phyloP scores from a whole-genome alignment of 179 eudicot genomes.

The Silene coronaria region DNA sequence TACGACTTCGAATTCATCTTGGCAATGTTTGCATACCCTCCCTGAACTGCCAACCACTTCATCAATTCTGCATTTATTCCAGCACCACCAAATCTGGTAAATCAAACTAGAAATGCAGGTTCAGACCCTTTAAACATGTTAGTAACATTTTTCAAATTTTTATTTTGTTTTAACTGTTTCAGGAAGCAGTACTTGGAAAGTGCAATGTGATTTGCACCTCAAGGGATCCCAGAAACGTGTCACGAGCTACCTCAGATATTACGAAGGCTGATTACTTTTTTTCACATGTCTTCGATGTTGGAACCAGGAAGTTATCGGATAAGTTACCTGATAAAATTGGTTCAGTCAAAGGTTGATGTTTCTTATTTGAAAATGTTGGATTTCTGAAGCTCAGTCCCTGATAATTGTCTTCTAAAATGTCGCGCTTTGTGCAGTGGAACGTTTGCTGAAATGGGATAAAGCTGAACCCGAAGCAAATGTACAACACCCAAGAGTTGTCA shows the following conservation, averaged over 20 bases:
- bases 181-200: slow-evolving; percentile 62
- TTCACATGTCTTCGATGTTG: slow-evolving; percentile 56
- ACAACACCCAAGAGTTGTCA: not conserved
- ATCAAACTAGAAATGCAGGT: no score
- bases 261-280: slow-evolving; percentile 50
- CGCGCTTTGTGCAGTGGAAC: slow-evolving; percentile 24
- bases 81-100: no score
- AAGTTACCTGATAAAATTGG: slow-evolving; percentile 30
- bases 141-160: not conserved
- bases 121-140: not conserved
- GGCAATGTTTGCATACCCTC: no score
- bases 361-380: slow-evolving; percentile 5
- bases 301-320: slow-evolving; percentile 27
- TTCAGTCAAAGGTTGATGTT: slow-evolving; percentile 13
- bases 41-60: no score
- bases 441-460: slow-evolving; percentile 17
- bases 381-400: not conserved
- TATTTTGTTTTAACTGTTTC: slow-evolving; percentile 1
- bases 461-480: slow-evolving; percentile 12
- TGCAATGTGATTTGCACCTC: slow-evolving; percentile 59
- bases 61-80: no score
- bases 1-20: no score
- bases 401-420: not conserved
- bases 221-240: slow-evolving; percentile 41
- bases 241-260: slow-evolving; percentile 43